Base-by-base conservation (phyloP, 2,329 filamentous ascomycete species). In the Nakataea oryzae region DNA sequence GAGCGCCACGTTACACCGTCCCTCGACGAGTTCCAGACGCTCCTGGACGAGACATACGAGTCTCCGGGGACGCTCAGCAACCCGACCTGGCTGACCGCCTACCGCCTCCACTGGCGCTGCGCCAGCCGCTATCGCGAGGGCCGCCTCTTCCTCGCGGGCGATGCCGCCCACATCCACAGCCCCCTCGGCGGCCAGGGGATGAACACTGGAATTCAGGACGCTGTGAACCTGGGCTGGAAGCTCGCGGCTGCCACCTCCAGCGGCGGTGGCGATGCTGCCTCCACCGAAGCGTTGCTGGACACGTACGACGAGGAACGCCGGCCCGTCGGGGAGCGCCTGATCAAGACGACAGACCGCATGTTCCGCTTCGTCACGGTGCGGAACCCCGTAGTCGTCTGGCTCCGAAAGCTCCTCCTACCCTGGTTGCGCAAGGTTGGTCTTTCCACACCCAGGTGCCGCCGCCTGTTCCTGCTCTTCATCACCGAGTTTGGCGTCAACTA, bases 151-250 rank as follows among this genome's bases (percentile, higher is more conserved):
- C 70, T 86, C 0, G 81, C 79, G 1, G 82, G 83, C 17, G 83
- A 86, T 62, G 81, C 82, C 7, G 81, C 80, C 1, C 82, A 86
- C 63, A 81, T 81, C 14, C 81, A 85, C 64, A 81, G 75, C 50
- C 81, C 81, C 0, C 77, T 78, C 0, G 83, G 81, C 2, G 83
- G 80, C 0, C 82, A 84, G 66, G 83, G 83, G 1, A 81, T 85
- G 79, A 85, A 85, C 66, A 80, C 80, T 0, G 81, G 81, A 0
- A 75, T 85, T 26, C 78, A 80, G 28, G 81, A 84, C 62, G 77
- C 79, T 0, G 73, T 79, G 32, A 84, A 84, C 62, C 71, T 85
- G 0, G 78, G 77, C 27, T 84, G 81, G 81, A 84, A 84, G 65
- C 71, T 85, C 2, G 75, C 78, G 0, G 71, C 75, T 1, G 79